Evolutionary conservation across 352 stramenopile genomes (phyloP).

Genomic region (Halophytophthora polymorphica): DNA sequence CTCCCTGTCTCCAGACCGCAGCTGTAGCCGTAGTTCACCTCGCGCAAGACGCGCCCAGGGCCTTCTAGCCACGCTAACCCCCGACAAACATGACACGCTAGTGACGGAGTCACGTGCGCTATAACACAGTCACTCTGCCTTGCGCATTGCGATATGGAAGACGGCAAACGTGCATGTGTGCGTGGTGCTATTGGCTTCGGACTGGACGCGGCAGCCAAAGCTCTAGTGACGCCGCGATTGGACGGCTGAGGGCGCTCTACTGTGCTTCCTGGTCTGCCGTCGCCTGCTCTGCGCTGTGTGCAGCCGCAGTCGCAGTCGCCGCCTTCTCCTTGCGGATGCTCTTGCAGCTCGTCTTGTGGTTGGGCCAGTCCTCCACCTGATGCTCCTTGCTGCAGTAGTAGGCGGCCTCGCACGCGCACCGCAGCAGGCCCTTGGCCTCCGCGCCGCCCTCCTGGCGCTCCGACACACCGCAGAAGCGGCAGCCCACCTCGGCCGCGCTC

Average conservation of each 20-base stretch:
- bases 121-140: too few species aligned
- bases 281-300: conserved; percentile 1
- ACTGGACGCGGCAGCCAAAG: too few species aligned
- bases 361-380: conserved; percentile 77
- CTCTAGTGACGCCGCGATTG: not conserved
- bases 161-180: too few species aligned
- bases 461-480: conserved; percentile 59
- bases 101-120: too few species aligned
- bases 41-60: too few species aligned
- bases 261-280: conserved; percentile 6
- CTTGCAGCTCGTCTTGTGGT: conserved; percentile 79
- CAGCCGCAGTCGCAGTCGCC: conserved; percentile 8
- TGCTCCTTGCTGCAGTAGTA: conserved; percentile 87
- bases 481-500: conserved; percentile 56
- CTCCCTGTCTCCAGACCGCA: too few species aligned
- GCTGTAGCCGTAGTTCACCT: too few species aligned
- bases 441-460: conserved; percentile 22
- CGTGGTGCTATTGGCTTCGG: too few species aligned
- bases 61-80: too few species aligned
- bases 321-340: conserved; percentile 50
- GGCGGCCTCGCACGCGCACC: conserved; percentile 69
- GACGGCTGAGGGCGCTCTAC: conserved; percentile 1
- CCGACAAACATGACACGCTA: too few species aligned
- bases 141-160: too few species aligned
- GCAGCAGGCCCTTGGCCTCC: conserved; percentile 31